A percentile compares a stretch with the other conserved stretches of the same genome.
Evolutionary conservation across 2,329 filamentous ascomycete species (phyloP).

Genomic region (Magnaporthales sp.): DNA sequence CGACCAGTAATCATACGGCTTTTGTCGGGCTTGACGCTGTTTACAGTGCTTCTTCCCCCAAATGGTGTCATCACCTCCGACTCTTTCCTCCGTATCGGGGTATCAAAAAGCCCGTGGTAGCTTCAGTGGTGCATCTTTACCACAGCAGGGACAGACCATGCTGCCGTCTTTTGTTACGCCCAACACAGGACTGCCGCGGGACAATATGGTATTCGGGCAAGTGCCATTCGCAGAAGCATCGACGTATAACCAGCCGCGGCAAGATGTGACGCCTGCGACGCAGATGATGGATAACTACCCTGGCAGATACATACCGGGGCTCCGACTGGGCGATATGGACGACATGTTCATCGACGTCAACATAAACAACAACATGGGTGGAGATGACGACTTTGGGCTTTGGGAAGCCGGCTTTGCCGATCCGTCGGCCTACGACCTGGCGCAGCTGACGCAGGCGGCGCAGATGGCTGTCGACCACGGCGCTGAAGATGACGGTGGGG

Average conservation of each 20-base stretch:
- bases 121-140: not conserved
- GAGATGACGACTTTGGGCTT: slow-evolving; percentile 21
- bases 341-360: slow-evolving; percentile 17
- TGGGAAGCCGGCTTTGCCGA: slow-evolving; percentile 31
- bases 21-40: not conserved
- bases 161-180: not conserved
- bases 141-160: not conserved
- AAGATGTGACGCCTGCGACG: not conserved
- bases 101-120: not conserved
- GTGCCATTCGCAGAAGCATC: not conserved
- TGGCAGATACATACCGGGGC: not conserved
- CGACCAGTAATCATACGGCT: not conserved
- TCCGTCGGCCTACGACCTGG: slow-evolving; percentile 20
- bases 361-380: slow-evolving; percentile 15
- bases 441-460: slow-evolving; percentile 18
- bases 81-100: not conserved
- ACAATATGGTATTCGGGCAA: not conserved
- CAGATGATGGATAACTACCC: not conserved
- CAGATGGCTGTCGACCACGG: slow-evolving; percentile 10
- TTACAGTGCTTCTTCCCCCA: not conserved
- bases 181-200: not conserved
- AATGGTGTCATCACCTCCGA: not conserved
- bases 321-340: slow-evolving; percentile 11
- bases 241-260: not conserved
- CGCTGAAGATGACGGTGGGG: slow-evolving; percentile 6